Evolutionary conservation across 225 moss, liverwort and hornwort species (phyloP), one percentile per base, ranked within the genome.

Genomic region (Sphagnum tenellum): DNA sequence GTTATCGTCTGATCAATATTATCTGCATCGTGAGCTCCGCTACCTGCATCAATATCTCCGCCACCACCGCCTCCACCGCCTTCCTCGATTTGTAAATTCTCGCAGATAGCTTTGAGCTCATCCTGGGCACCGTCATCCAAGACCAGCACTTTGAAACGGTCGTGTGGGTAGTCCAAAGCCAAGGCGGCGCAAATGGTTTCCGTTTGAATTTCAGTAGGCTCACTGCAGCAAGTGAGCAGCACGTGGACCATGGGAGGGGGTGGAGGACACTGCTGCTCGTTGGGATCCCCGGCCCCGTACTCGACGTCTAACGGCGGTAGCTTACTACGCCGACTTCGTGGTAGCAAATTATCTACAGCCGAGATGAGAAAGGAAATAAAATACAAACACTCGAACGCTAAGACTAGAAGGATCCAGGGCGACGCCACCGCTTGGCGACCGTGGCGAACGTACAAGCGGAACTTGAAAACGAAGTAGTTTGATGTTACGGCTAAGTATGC

Each of bases 61-160:
- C 29, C 29, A 29, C 29, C 29, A 29, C 29, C 29, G 29, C 29
- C 70, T 5, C 79, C 79, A 29, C 29, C 29, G 0, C 62, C 81
- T 8, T 69, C 62, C 50, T 81, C 85, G 29, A 74, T 78, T 48
- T 74, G 63, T 57, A 78, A 12, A 10, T 67, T 46, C 54, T 85
- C 62, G 56, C 74, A 71, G 46, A 74, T 58, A 47, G 64, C 66
- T 62, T 67, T 73, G 48, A 85, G 81, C 3, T 79, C 77, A 58
- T 86, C 79, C 60, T 86, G 81, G 1, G 64, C 67, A 7, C 86
- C 86, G 60, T 86, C 81, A 13, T 86, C 85, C 52, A 81, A 66
- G 4, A 86, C 79, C 10, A 81, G 69, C 60, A 86, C 81, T 59
- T 73, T 81, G 63, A 86, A 74, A 10, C 70, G 74, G 49, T 86